Evolutionary conservation across 176 grass and related monocot species (phyloP), one percentile per base, ranked within the genome.

Genomic region (Musa schizocarpa): DNA sequence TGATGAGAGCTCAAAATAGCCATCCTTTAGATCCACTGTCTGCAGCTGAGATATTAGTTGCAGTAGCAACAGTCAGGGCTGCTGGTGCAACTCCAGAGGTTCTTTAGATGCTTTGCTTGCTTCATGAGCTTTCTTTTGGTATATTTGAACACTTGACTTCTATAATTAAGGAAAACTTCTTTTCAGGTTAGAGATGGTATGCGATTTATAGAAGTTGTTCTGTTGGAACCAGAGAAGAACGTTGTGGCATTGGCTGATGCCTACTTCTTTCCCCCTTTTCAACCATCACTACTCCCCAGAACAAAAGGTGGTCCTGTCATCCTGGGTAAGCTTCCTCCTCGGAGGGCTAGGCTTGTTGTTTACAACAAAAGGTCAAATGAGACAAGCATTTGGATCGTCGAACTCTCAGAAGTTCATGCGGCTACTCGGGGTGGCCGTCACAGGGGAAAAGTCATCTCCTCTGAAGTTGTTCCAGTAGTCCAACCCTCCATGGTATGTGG

Each of bases 71-170:
- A 79, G 96, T 99, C 72, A 89, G 96, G 62, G 88, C 88, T 78
- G 96, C 96, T 81, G 96, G 96, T 76, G 88, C 74, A 84, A 95
- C 96, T 66, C 96, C 96, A 61, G 91, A 99, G 96, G 96, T 99
- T 76, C 43, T 59, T 62, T 54, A 56, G 13, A 61, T 80, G 25
- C 11, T 56, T 80, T 50, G 0, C 49, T 29, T 78, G 50, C 3
- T 43, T 57, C 2, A 10, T 25, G 7, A 13, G 51, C 22, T 50
- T 71, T 72, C 48, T 2, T 22, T 48, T 62, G 76, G 12, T 24
- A 61, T 6, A 63, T 63, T 3, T 6, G 26, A 17, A 63, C 6
- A 25, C 43, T 75, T n/a, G n/a, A 80, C n/a, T 78, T 26, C 62
- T 25, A 53, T 8, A 59, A 14, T 24, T 80, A 85, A 9, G 73